Evolutionary conservation across 2,329 filamentous ascomycete genomes (phyloP), one percentile per base, ranked within the genome.

Genomic region (Zymoseptoria pseudotritici): DNA sequence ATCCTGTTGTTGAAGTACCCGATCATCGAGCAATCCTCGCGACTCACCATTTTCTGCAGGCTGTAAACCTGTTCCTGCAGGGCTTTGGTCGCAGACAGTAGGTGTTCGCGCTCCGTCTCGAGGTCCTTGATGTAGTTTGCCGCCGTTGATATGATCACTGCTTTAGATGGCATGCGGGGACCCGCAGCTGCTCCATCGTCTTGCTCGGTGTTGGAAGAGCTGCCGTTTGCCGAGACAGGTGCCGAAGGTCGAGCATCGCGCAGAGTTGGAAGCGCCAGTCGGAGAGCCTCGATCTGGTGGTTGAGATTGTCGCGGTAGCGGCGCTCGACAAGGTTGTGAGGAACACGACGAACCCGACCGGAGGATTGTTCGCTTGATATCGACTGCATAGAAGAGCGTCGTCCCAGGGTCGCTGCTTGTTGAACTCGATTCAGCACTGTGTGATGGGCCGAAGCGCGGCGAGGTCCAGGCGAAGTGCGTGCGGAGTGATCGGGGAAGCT

Each of bases 271-370:
- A 66, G 56, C 4, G 61, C 60, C 13, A 66, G 54, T 4, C 64
- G 71, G 11, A 79, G 70, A 4, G 73, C 72, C 20, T 79, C 77
- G 53, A 78, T 73, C 61, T 78, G 76, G 4, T 75, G 74, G 68
- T 78, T 78, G 24, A 79, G 71, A 4, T 76, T 77, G 56, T 79
- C 76, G 56, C 77, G 75, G 62, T 79, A 79, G 60, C 77, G 76
- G 53, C 76, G 74, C 61, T 79, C 77, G 50, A 79, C 76, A 58
- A 78, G 74, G 61, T 78, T 78, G 69, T 79, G 77, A 2, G 65
- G 65, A 6, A 67, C 62, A 8, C 65, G 62, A 22, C 62, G 58
- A 7, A 6, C 17, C 36, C 36, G 36, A 8, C 63, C 57, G 17
- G 59, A 55, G n/a, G 50, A 21, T 17, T 52, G 50, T 5, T 53